Percentiles rank a stretch among this genome's conserved stretches.
phyloP scores from a whole-genome alignment of 2,329 filamentous ascomycete genomes.

The Pezicula neosporulosa region DNA sequence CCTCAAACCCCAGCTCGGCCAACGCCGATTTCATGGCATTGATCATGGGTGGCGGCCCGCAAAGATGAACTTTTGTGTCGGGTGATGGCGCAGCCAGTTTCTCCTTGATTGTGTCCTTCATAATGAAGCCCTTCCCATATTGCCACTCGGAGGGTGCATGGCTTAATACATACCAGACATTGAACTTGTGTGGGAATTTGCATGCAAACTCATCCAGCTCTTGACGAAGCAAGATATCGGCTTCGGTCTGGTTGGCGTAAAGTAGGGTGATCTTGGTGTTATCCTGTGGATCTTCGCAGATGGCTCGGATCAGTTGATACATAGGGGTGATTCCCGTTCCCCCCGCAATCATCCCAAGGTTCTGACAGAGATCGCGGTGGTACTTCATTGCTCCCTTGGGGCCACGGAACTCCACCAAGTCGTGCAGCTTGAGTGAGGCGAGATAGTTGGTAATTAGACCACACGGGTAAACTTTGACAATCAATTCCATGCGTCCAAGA shows the following conservation, averaged over 20 bases:
- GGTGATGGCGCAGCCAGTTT: constrained; percentile 41
- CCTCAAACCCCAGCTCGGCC: constrained; percentile 45
- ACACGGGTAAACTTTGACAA: constrained; percentile 48
- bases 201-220: constrained; percentile 52
- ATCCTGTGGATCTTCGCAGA: constrained; percentile 58
- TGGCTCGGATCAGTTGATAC: constrained; percentile 60
- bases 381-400: constrained; percentile 56
- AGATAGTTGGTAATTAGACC: constrained; percentile 51
- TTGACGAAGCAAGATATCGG: constrained; percentile 54
- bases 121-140: constrained; percentile 47
- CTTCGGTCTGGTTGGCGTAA: constrained; percentile 55
- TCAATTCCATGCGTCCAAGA: constrained; percentile 44
- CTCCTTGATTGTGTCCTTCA: constrained; percentile 44
- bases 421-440: constrained; percentile 41
- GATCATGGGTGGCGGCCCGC: constrained; percentile 59
- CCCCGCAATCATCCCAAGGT: constrained; percentile 53
- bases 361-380: constrained; percentile 34
- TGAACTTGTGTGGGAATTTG: constrained; percentile 49
- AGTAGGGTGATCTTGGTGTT: constrained; percentile 53
- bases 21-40: constrained; percentile 51
- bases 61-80: constrained; percentile 53
- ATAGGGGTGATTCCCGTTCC: constrained; percentile 53
- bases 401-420: constrained; percentile 48
- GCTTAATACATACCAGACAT: constrained; percentile 53
- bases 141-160: constrained; percentile 43